A percentile compares a stretch with the other conserved stretches of the same genome.
Evolutionary conservation across 202 grass and related monocot genomes (phyloP).

Genomic region (Schoenoplectus triqueter): DNA sequence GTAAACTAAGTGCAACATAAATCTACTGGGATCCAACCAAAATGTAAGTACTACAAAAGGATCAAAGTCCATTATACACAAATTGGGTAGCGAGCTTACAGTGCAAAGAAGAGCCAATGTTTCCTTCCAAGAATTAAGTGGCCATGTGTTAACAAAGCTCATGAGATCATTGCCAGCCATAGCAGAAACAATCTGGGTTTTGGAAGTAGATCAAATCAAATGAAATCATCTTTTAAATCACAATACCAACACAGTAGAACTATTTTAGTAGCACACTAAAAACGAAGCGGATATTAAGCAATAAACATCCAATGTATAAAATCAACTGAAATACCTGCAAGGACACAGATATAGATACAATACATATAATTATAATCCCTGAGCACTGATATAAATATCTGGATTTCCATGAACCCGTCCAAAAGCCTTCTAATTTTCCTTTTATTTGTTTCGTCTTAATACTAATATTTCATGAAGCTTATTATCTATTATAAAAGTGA

Average conservation of each 20-base stretch:
- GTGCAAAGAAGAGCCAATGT: slow-evolving; percentile 97
- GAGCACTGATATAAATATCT: slow-evolving; percentile 3
- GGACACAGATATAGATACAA: background rate
- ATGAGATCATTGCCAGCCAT: slow-evolving; percentile 95
- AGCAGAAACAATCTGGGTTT: slow-evolving; percentile 89
- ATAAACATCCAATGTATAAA: background rate
- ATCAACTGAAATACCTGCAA: background rate
- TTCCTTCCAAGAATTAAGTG: slow-evolving; percentile 93
- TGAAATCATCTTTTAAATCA: slow-evolving; percentile 26
- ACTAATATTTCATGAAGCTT: background rate
- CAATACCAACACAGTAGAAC: slow-evolving; percentile 14
- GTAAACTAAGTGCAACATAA: background rate
- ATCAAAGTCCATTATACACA: slow-evolving; percentile 10
- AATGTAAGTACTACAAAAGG: slow-evolving; percentile 16
- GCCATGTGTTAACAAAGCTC: slow-evolving; percentile 84
- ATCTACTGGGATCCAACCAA: background rate
- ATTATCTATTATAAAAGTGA: slow-evolving; percentile 2
- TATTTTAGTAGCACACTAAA: background rate
- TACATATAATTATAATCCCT: background rate
- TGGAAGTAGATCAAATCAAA: slow-evolving; percentile 38
- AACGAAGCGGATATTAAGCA: background rate
- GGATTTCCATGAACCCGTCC: background rate
- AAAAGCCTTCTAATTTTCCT: background rate
- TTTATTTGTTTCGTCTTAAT: background rate
- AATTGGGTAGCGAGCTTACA: slow-evolving; percentile 52